Conservation (phyloP, 345 rosid genomes). For the Nephelium lappaceum region DNA sequence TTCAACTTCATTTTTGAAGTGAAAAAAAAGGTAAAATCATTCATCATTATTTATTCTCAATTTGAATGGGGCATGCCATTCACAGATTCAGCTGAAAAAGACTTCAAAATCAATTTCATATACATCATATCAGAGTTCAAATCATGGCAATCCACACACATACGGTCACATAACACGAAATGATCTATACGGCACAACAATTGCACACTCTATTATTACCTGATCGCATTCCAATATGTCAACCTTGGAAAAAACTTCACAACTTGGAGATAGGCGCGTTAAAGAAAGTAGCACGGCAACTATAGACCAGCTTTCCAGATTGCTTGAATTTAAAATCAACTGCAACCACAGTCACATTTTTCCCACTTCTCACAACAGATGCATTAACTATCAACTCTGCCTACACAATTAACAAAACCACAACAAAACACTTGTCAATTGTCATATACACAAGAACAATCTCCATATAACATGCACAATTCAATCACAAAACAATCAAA, state of each 20-base stretch:
- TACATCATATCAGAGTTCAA: too few species aligned
- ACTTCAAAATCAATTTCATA: too few species aligned
- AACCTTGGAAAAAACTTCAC: conserved; percentile 24
- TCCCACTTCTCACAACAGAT: conserved; percentile 69
- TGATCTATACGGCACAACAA: too few species aligned
- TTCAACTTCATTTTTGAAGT: too few species aligned
- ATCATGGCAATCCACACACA: too few species aligned
- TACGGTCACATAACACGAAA: too few species aligned
- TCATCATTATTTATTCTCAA: too few species aligned
- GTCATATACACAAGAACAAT: too few species aligned
- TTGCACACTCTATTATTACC: background rate
- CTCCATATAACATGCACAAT: too few species aligned
- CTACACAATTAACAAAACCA: conserved; percentile 27
- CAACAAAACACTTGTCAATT: background rate
- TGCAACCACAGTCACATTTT: conserved; percentile 60
- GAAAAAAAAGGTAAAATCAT: too few species aligned
- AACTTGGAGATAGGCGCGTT: conserved; percentile 54
- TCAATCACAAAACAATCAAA: too few species aligned
- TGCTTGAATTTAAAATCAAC: conserved; percentile 59
- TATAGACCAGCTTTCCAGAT: conserved; percentile 48
- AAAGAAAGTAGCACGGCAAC: conserved; percentile 69
- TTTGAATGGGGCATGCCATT: background rate
- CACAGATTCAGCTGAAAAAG: too few species aligned
- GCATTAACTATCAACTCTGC: conserved; percentile 58
- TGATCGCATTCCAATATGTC: background rate